phyloP scores from a whole-genome alignment of 1,284 basidiomycete genomes.

The Apiotrichum brassicae region DNA sequence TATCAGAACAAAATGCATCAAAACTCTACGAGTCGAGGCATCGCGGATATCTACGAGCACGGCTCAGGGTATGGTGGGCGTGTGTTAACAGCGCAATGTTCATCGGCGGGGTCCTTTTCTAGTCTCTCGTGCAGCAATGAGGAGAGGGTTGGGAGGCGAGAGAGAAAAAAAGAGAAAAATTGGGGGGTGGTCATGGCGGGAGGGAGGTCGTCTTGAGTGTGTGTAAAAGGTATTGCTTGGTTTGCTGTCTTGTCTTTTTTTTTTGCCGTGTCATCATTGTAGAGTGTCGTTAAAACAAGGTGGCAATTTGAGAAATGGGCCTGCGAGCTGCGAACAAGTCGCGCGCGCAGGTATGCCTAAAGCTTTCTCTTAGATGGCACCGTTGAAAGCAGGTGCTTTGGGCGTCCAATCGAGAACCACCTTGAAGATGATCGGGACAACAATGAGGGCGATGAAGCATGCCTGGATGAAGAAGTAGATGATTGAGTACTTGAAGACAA shows the following conservation, averaged over 20 bases:
- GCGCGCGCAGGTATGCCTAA: too few species aligned
- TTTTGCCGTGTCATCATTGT: background rate
- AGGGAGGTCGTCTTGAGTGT: too few species aligned
- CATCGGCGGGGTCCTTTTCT: background rate
- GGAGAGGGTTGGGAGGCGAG: background rate
- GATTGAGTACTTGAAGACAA: slow-evolving; percentile 63
- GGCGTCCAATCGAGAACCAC: slow-evolving; percentile 57
- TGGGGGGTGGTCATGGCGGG: too few species aligned
- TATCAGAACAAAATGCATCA: background rate
- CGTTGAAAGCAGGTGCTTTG: slow-evolving; percentile 45
- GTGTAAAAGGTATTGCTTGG: background rate
- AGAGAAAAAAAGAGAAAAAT: background rate
- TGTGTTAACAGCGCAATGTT: background rate
- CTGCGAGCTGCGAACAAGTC: background rate
- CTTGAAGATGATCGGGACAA: slow-evolving; percentile 52
- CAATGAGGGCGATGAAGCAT: slow-evolving; percentile 63
- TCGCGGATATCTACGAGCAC: slow-evolving; percentile 1
- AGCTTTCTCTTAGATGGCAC: slow-evolving; percentile 28
- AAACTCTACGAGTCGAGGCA: slow-evolving; percentile 1
- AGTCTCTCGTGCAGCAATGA: background rate
- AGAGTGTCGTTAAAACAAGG: slow-evolving; percentile 1
- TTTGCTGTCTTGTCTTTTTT: background rate
- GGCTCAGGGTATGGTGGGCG: background rate
- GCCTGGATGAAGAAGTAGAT: slow-evolving; percentile 71
- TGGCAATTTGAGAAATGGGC: background rate